Conservation (phyloP, 306 rosid genomes). For the Trifolium dubium region DNA sequence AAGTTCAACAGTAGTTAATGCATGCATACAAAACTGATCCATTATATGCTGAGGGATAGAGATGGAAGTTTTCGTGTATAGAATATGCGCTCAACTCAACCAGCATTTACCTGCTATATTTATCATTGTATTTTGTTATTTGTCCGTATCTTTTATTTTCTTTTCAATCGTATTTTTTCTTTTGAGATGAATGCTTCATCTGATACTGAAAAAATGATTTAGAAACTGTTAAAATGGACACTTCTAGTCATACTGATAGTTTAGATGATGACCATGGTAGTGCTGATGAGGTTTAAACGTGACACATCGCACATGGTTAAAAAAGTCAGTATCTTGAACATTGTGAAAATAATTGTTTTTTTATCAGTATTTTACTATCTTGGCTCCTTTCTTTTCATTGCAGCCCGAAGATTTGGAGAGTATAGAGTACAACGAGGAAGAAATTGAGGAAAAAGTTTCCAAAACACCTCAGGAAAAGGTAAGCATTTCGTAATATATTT, state of each 20-base stretch:
- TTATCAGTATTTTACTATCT: slow-evolving; percentile 10
- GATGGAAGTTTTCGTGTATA: slow-evolving; percentile 43
- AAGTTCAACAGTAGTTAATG: neutral
- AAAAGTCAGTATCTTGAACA: no score
- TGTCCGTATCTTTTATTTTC: slow-evolving; percentile 14
- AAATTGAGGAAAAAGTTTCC: slow-evolving; percentile 34
- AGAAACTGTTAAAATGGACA: slow-evolving; percentile 34
- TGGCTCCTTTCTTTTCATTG: slow-evolving; percentile 16
- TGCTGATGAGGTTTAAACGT: no score
- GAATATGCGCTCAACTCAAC: neutral
- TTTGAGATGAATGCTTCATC: slow-evolving; percentile 15
- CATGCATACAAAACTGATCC: neutral
- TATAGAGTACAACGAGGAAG: slow-evolving; percentile 19
- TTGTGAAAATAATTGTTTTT: slow-evolving; percentile 8
- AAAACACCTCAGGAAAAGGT: slow-evolving; percentile 51
- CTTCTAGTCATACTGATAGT: slow-evolving; percentile 33
- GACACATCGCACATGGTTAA: no score
- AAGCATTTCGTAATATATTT: slow-evolving; percentile 25
- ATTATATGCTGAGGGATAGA: slow-evolving; percentile 1
- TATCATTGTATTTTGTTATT: neutral
- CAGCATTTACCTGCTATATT: no score
- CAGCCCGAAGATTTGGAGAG: slow-evolving; percentile 29
- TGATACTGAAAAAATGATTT: slow-evolving; percentile 17
- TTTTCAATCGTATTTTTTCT: slow-evolving; percentile 19
- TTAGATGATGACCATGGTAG: no score